Conservation (phyloP, 768 basidiomycete species). For the Tulasnella sp. region DNA sequence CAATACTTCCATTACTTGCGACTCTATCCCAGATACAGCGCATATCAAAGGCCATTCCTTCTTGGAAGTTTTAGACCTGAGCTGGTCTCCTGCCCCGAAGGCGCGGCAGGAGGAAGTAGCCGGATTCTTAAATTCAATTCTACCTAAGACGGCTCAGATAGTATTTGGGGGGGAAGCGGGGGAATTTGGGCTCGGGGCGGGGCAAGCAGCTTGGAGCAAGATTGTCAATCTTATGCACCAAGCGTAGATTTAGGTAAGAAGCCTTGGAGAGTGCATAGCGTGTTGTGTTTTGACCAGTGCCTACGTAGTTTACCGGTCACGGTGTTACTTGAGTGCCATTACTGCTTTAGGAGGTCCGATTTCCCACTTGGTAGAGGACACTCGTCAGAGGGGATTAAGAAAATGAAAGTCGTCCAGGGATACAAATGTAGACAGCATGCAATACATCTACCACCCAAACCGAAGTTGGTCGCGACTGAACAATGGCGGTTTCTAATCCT, state of each 20-base stretch:
- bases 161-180: too few relatives aligned
- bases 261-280: too few relatives aligned
- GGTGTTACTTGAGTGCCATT: too few relatives aligned
- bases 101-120: background rate
- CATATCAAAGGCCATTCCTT: background rate
- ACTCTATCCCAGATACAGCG: background rate
- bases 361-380: background rate
- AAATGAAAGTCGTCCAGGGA: background rate
- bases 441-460: conserved; percentile 44
- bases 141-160: background rate
- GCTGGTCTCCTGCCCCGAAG: background rate
- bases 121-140: background rate
- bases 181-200: too few relatives aligned
- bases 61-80: background rate
- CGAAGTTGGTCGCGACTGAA: conserved; percentile 87
- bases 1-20: background rate
- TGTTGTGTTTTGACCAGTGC: too few relatives aligned
- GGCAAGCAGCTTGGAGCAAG: too few relatives aligned
- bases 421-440: background rate
- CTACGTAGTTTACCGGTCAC: too few relatives aligned
- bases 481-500: conserved; percentile 88
- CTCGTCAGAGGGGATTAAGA: background rate
- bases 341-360: too few relatives aligned
- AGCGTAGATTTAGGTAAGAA: too few relatives aligned
- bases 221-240: too few relatives aligned